phyloP scores from a whole-genome alignment of 495 filamentous ascomycete species.

The Neurospora intermedia region DNA sequence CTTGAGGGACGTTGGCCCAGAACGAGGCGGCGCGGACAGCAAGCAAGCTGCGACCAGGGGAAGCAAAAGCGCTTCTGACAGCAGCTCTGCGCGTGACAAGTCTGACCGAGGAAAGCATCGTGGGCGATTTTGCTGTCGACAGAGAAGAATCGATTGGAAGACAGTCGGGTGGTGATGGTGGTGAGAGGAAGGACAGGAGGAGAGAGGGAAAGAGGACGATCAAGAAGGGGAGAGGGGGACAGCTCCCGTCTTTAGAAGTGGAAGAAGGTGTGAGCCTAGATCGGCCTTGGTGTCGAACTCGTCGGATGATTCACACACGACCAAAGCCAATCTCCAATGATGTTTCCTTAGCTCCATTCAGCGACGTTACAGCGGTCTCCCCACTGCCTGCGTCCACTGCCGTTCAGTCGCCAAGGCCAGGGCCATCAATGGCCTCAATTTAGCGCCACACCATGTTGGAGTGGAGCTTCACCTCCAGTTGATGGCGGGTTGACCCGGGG shows the following conservation, averaged over 20 bases:
- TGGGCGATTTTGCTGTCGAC: slow-evolving; percentile 1
- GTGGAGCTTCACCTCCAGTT: not conserved
- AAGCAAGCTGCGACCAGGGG: slow-evolving; percentile 27
- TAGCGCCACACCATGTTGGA: not conserved
- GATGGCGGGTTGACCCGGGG: not conserved
- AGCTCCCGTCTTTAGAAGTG: not conserved
- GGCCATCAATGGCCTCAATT: not conserved
- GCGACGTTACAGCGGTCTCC: not conserved
- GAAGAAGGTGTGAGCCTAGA: not conserved
- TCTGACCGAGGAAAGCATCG: slow-evolving; percentile 26
- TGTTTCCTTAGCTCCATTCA: not conserved
- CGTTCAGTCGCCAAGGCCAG: not conserved
- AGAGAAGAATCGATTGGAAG: not conserved
- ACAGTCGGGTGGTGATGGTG: not conserved
- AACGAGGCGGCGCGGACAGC: slow-evolving; percentile 63
- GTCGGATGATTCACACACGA: not conserved
- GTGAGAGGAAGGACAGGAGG: not conserved
- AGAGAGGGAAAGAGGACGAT: not conserved
- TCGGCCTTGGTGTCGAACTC: not conserved
- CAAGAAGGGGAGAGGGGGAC: not conserved
- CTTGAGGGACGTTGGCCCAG: slow-evolving; percentile 84
- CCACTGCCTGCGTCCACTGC: not conserved
- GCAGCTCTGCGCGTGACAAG: slow-evolving; percentile 25
- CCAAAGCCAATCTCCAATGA: slow-evolving; percentile 1
- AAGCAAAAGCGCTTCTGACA: slow-evolving; percentile 1